phyloP scores from a whole-genome alignment of 2,329 filamentous ascomycete genomes.

The Hymenoscyphus occultus region DNA sequence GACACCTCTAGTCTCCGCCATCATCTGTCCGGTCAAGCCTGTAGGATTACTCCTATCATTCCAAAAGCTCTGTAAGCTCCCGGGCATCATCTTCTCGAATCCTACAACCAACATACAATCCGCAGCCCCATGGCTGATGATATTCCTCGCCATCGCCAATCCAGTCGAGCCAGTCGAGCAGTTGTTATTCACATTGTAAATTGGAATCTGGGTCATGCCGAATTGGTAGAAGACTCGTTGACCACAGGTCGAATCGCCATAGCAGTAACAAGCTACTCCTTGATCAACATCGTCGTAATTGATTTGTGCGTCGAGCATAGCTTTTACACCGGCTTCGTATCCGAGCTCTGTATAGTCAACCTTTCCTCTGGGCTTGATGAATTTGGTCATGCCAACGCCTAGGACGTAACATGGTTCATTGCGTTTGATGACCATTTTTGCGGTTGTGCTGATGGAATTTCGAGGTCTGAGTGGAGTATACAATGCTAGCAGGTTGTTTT shows the following conservation, averaged over 20 bases:
- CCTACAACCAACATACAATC: constrained; percentile 90
- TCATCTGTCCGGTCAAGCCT: constrained; percentile 70
- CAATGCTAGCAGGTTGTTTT: not conserved
- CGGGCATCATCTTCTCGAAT: constrained; percentile 97
- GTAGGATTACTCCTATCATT: constrained; percentile 81
- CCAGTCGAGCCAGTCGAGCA: constrained; percentile 95
- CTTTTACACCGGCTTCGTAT: constrained; percentile 74
- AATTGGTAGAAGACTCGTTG: constrained; percentile 99
- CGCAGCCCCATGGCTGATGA: constrained; percentile 75
- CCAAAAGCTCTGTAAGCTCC: constrained; percentile 80
- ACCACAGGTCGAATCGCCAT: constrained; percentile 90
- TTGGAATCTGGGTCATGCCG: constrained; percentile 92
- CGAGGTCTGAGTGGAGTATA: not conserved
- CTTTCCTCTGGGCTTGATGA: constrained; percentile 93
- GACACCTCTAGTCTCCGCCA: constrained; percentile 76
- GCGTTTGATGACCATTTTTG: constrained; percentile 30
- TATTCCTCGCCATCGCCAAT: constrained; percentile 75
- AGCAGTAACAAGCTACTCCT: constrained; percentile 96
- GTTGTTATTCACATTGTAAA: constrained; percentile 99
- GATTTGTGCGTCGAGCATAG: constrained; percentile 69
- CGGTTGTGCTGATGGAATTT: not conserved
- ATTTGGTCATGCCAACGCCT: constrained; percentile 98
- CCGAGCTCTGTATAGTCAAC: constrained; percentile 94
- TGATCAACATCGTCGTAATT: constrained; percentile 96
- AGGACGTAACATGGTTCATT: constrained; percentile 70